phyloP scores from a whole-genome alignment of 2,329 filamentous ascomycete species.

The Cadophora sp. region DNA sequence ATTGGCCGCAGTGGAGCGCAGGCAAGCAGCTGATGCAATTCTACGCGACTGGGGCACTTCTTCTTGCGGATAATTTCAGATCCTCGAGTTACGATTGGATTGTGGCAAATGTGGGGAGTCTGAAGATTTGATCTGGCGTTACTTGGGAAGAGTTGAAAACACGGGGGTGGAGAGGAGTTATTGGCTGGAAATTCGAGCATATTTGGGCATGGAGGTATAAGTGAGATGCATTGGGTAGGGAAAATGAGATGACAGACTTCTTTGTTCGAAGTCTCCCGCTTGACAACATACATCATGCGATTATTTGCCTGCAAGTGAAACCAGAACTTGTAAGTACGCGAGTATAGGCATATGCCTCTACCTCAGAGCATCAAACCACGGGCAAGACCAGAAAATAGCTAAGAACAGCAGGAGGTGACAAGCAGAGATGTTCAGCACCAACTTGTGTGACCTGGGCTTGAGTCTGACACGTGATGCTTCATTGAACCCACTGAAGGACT shows the following conservation, averaged over 20 bases:
- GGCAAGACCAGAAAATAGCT: slow-evolving; percentile 46
- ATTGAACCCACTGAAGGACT: no score
- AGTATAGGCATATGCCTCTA: background rate
- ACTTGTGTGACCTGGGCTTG: no score
- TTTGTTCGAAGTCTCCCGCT: background rate
- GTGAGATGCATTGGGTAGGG: background rate
- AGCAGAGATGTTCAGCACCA: no score
- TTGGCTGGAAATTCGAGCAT: background rate
- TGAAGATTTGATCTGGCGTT: slow-evolving; percentile 15
- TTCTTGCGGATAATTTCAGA: slow-evolving; percentile 57
- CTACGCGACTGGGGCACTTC: slow-evolving; percentile 44
- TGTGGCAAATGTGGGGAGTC: slow-evolving; percentile 37
- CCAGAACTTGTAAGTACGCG: background rate
- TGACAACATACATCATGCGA: background rate
- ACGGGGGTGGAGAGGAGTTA: background rate
- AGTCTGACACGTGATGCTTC: no score
- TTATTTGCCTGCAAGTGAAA: background rate
- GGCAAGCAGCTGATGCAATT: slow-evolving; percentile 58
- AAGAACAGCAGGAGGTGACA: no score
- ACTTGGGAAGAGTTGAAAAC: background rate
- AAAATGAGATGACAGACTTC: background rate
- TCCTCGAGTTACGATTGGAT: slow-evolving; percentile 51
- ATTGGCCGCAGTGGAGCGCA: slow-evolving; percentile 62
- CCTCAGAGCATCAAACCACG: background rate
- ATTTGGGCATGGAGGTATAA: background rate